Percentiles rank a stretch among this genome's conserved stretches.
Conservation (phyloP, 495 filamentous ascomycete genomes). For the Recurvomyces mirabilis region DNA sequence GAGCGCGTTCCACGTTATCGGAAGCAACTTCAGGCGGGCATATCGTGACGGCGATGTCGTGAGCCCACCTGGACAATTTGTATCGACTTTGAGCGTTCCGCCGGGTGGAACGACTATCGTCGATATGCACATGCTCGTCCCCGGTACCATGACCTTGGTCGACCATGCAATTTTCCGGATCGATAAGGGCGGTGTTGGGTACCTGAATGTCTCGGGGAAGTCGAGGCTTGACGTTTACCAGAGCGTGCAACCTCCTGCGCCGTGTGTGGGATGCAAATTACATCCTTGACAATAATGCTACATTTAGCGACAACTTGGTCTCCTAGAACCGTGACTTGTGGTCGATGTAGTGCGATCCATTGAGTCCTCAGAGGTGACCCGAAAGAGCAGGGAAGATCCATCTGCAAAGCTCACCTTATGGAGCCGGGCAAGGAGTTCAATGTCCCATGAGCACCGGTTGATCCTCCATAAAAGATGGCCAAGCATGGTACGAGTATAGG, state of each 20-base stretch:
- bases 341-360: constrained; percentile 1
- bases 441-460: background rate
- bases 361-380: background rate
- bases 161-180: constrained; percentile 5
- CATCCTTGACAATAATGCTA: constrained; percentile 1
- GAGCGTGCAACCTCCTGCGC: constrained; percentile 1
- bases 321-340: constrained; percentile 1
- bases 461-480: background rate
- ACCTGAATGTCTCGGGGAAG: constrained; percentile 4
- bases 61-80: constrained; percentile 1
- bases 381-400: background rate
- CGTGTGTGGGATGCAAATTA: constrained; percentile 6
- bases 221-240: constrained; percentile 3
- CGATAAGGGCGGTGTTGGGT: constrained; percentile 2
- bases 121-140: constrained; percentile 3
- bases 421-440: background rate
- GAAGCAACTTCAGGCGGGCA: constrained; percentile 3
- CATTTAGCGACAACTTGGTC: background rate
- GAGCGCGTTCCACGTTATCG: constrained; percentile 6
- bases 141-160: constrained; percentile 2
- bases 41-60: constrained; percentile 5
- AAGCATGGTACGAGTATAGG: background rate
- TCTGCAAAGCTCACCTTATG: background rate
- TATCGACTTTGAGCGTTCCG: constrained; percentile 3
- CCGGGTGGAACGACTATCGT: constrained; percentile 3